phyloP scores from a whole-genome alignment of 306 rosid species.

The Carpinus fangiana region DNA sequence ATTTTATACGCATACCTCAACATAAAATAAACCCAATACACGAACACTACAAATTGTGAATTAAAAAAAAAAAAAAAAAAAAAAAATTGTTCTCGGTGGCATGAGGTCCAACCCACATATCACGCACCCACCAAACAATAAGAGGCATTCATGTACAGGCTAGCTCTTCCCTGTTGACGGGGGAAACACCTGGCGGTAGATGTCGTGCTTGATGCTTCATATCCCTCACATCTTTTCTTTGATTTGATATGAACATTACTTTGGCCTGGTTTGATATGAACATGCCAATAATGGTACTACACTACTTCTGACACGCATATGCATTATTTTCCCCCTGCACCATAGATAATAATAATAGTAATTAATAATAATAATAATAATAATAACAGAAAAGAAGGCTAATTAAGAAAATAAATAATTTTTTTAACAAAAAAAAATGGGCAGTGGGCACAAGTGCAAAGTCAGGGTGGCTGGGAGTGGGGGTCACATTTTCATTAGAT shows the following conservation, averaged over 20 bases:
- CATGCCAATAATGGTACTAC: neutral
- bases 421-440: no score
- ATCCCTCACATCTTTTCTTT: neutral
- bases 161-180: neutral
- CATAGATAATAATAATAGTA: no score
- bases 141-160: neutral
- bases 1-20: no score
- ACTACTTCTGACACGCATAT: neutral
- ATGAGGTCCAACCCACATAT: neutral
- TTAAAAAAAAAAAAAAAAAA: neutral
- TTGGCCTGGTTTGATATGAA: no score
- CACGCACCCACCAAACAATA: neutral
- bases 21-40: no score
- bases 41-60: no score
- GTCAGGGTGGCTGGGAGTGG: slow-evolving; percentile 10
- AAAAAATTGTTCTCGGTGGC: neutral
- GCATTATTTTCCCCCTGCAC: neutral
- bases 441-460: neutral
- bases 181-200: neutral
- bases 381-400: no score
- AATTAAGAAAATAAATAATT: neutral
- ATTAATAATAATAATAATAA: no score
- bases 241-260: neutral
- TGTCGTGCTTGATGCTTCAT: neutral
- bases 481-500: neutral